phyloP scores from a whole-genome alignment of 257 asterid genomes.

The Scutellaria baicalensis region DNA sequence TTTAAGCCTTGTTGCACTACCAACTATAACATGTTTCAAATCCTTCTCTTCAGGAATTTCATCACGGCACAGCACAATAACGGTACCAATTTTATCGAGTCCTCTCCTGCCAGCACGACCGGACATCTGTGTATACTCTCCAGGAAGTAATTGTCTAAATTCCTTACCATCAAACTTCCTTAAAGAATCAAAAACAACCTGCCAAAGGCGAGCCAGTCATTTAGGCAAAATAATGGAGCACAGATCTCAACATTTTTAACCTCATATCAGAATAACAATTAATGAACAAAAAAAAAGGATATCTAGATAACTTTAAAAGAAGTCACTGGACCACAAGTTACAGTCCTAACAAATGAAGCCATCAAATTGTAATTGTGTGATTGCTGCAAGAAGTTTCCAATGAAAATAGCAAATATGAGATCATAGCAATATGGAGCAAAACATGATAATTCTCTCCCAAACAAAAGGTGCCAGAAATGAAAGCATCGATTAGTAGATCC shows the following conservation, averaged over 20 bases:
- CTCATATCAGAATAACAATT: too few relatives aligned
- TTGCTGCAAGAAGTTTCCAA: not conserved
- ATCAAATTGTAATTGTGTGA: not conserved
- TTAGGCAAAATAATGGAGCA: constrained; percentile 4
- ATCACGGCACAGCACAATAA: constrained; percentile 86
- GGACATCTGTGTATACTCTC: constrained; percentile 99
- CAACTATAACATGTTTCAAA: constrained; percentile 76
- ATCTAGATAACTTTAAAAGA: not conserved
- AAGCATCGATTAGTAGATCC: not conserved
- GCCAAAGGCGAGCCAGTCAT: constrained; percentile 25
- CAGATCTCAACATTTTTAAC: too few relatives aligned
- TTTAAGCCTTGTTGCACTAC: constrained; percentile 82
- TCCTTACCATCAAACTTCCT: constrained; percentile 96
- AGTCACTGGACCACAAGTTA: not conserved
- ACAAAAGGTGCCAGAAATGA: not conserved
- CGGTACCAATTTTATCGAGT: constrained; percentile 93
- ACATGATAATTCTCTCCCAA: not conserved
- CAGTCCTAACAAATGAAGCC: not conserved
- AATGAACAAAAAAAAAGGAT: constrained; percentile 1
- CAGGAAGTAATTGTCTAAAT: constrained; percentile 85
- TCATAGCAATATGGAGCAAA: not conserved
- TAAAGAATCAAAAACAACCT: constrained; percentile 93
- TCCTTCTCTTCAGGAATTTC: constrained; percentile 82
- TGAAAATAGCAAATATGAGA: not conserved
- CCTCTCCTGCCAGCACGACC: constrained; percentile 99